These are phyloP conservation scores for Boeremia exigua DNA, from an alignment of 2,329 filamentous ascomycete genomes.

Conservation along the genomic window DNA sequence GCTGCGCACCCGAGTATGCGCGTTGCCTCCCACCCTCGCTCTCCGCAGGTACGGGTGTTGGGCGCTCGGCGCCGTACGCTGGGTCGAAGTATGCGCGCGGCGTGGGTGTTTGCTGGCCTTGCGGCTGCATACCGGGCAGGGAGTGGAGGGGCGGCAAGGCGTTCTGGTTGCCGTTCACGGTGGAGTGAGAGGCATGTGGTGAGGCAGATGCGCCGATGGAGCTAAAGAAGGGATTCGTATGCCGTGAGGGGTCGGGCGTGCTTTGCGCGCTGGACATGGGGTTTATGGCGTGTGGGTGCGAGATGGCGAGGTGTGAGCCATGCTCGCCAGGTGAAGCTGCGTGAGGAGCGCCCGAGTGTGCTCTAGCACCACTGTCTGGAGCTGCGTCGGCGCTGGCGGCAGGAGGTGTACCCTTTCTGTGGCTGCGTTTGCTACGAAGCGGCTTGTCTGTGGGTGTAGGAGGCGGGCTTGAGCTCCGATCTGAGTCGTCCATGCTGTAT, in stretches of 20 bases:
- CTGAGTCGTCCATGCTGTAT: conserved; percentile 65
- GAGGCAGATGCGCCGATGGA: conserved; percentile 30
- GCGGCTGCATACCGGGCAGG: conserved; percentile 35
- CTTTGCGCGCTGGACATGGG: conserved; percentile 47
- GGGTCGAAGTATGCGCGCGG: conserved; percentile 41
- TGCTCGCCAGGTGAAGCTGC: conserved; percentile 24
- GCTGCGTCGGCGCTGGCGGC: conserved; percentile 15
- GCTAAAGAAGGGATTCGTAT: conserved; percentile 40
- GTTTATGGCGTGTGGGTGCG: conserved; percentile 29
- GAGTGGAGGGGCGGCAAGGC: conserved; percentile 34
- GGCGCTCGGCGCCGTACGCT: conserved; percentile 40
- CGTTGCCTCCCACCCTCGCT: conserved; percentile 32
- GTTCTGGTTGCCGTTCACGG: conserved; percentile 40
- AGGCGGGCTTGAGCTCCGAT: conserved; percentile 79
- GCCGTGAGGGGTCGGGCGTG: conserved; percentile 45
- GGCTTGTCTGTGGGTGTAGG: conserved; percentile 82
- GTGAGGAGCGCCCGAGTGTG: conserved; percentile 12
- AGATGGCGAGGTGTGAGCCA: conserved; percentile 18
- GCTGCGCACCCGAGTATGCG: conserved; percentile 39
- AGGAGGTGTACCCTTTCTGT: conserved; percentile 52
- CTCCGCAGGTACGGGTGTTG: conserved; percentile 26
- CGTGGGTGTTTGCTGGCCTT: conserved; percentile 23
- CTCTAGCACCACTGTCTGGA: conserved; percentile 1
- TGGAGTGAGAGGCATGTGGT: conserved; percentile 27
- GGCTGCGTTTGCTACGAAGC: conserved; percentile 74